Percentiles rank a stretch among this genome's conserved stretches.
phyloP scores from a whole-genome alignment of 1,284 basidiomycete genomes.

The Xerocomus cyaneibrunnescens region DNA sequence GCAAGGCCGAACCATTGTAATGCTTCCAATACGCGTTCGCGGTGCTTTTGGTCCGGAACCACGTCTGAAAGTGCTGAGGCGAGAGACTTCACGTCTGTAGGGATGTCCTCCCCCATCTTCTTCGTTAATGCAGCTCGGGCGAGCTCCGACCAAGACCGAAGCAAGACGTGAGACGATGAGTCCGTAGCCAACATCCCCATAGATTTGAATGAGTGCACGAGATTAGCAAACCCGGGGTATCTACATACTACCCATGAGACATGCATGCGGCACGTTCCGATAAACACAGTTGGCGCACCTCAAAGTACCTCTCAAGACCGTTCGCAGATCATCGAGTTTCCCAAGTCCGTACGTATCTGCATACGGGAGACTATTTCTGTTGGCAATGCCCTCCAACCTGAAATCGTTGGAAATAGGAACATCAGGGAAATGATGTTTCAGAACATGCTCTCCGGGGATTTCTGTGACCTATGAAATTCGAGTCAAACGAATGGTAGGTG shows the following conservation, averaged over 20 bases:
- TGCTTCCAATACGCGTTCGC: constrained; percentile 46
- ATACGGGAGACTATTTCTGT: constrained; percentile 84
- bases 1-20: constrained; percentile 60
- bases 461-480: constrained; percentile 41
- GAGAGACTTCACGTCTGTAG: constrained; percentile 36
- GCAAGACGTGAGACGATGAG: constrained; percentile 35
- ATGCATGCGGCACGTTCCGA: neutral
- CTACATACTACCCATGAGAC: constrained; percentile 38
- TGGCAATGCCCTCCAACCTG: constrained; percentile 84
- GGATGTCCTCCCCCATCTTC: constrained; percentile 30
- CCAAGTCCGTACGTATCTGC: constrained; percentile 70
- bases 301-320: constrained; percentile 85
- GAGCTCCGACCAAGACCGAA: constrained; percentile 48
- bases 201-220: constrained; percentile 74
- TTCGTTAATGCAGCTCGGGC: constrained; percentile 38
- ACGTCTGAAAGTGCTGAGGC: constrained; percentile 42
- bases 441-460: constrained; percentile 57
- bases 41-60: constrained; percentile 35
- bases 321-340: constrained; percentile 49
- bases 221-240: constrained; percentile 82
- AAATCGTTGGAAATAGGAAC: constrained; percentile 70
- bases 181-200: constrained; percentile 69
- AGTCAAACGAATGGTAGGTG: constrained; percentile 1
- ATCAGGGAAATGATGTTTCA: constrained; percentile 59
- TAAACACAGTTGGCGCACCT: constrained; percentile 47